phyloP scores from a whole-genome alignment of 164 flowering plant genomes.

The Berberis vulgaris region DNA sequence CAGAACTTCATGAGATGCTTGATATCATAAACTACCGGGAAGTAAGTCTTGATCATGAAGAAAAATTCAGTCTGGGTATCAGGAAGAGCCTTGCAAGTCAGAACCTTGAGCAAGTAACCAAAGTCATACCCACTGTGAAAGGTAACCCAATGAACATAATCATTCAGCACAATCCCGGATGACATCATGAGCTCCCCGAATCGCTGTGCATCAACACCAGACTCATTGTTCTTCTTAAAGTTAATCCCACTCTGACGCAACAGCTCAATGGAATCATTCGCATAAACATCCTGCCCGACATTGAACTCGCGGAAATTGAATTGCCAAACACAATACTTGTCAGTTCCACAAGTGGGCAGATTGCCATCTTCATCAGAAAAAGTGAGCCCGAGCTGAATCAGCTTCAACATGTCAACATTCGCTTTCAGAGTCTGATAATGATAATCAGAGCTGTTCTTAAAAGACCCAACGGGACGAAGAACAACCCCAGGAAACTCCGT shows the following conservation, averaged over 20 bases:
- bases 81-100: slow-evolving; percentile 39
- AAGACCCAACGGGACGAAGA: slow-evolving; percentile 27
- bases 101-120: slow-evolving; percentile 38
- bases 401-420: slow-evolving; percentile 7
- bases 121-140: slow-evolving; percentile 11
- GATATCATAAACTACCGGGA: slow-evolving; percentile 51
- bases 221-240: slow-evolving; percentile 24
- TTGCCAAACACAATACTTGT: slow-evolving; percentile 41
- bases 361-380: slow-evolving; percentile 38
- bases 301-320: slow-evolving; percentile 46
- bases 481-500: slow-evolving; percentile 11
- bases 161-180: slow-evolving; percentile 3
- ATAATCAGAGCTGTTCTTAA: slow-evolving; percentile 21
- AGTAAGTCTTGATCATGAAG: slow-evolving; percentile 31
- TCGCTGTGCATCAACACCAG: slow-evolving; percentile 19
- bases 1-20: slow-evolving; percentile 60
- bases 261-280: slow-evolving; percentile 40
- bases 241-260: slow-evolving; percentile 32
- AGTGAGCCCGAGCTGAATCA: slow-evolving; percentile 48
- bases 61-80: slow-evolving; percentile 35
- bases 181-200: slow-evolving; percentile 26
- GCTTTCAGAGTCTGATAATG: neutral
- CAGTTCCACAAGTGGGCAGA: slow-evolving; percentile 3
- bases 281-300: slow-evolving; percentile 28
- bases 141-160: slow-evolving; percentile 31